phyloP scores from a whole-genome alignment of 2,329 filamentous ascomycete genomes.

The Hypoxylon rubiginosum region DNA sequence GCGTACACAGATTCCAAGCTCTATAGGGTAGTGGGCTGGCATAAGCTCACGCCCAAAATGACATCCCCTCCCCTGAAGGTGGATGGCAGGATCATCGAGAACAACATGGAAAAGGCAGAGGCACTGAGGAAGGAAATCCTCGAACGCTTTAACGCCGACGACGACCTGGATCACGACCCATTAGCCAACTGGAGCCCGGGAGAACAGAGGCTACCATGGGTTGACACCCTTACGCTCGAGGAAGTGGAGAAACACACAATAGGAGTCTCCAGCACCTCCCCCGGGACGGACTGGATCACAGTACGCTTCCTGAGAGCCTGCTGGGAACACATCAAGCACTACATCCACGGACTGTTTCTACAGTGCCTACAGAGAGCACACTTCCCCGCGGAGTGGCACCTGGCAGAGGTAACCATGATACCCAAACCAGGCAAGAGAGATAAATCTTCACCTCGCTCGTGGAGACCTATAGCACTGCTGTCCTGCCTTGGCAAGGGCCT shows the following conservation, averaged over 20 bases:
- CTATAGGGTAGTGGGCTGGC: no score
- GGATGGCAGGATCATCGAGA: neutral
- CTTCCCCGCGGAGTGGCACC: constrained; percentile 49
- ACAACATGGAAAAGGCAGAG: neutral
- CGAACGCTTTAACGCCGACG: neutral
- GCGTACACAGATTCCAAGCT: no score
- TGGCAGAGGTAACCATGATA: constrained; percentile 54
- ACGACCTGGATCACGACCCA: neutral
- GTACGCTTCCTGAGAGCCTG: constrained; percentile 4
- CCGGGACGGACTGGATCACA: neutral
- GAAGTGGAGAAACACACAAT: constrained; percentile 3
- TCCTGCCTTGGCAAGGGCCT: constrained; percentile 50
- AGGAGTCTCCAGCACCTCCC: neutral
- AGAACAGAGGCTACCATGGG: neutral
- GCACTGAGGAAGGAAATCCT: neutral
- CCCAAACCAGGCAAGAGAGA: constrained; percentile 58
- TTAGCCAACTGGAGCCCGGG: neutral
- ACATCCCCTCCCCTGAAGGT: neutral
- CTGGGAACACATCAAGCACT: neutral
- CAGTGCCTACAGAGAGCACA: neutral
- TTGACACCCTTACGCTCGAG: neutral
- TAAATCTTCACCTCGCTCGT: neutral
- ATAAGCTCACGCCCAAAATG: no score
- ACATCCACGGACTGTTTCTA: neutral
- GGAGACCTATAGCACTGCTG: constrained; percentile 19